These are phyloP conservation scores for Turritis glabra DNA, from an alignment of 345 rosid species.

Conservation along the genomic window DNA sequence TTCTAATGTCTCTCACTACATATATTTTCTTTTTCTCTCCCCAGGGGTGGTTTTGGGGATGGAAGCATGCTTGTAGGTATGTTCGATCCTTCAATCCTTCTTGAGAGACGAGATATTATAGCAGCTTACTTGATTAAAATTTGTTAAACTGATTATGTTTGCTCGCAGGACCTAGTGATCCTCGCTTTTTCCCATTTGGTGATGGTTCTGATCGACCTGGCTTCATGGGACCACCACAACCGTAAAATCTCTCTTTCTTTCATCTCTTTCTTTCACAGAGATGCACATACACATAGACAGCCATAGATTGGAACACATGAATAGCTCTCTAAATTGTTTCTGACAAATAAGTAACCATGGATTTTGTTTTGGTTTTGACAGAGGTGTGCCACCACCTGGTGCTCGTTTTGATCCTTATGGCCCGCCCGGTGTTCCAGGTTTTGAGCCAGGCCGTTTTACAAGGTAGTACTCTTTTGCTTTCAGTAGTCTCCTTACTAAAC, in stretches of 20 bases:
- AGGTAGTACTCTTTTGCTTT: constrained; percentile 47
- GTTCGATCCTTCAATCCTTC: constrained; percentile 10
- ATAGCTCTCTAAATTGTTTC: neutral
- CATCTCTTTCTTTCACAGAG: neutral
- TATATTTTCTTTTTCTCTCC: constrained; percentile 6
- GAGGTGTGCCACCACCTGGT: constrained; percentile 89
- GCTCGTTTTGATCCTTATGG: constrained; percentile 94
- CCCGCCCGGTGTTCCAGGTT: constrained; percentile 83
- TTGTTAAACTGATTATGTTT: constrained; percentile 26
- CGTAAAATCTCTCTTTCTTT: constrained; percentile 46
- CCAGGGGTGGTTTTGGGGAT: constrained; percentile 59
- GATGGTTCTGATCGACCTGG: constrained; percentile 41
- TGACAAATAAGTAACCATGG: neutral
- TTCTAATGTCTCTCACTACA: constrained; percentile 1
- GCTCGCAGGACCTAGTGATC: constrained; percentile 73
- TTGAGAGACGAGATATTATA: neutral
- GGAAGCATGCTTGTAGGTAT: constrained; percentile 85
- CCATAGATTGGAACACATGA: neutral
- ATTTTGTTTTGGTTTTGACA: constrained; percentile 30
- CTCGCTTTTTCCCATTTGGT: constrained; percentile 56
- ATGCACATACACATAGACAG: constrained; percentile 5
- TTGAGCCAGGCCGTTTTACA: constrained; percentile 68
- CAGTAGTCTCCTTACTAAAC: neutral
- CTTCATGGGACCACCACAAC: constrained; percentile 50
- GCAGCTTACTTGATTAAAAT: neutral